phyloP scores from a whole-genome alignment of 176 grass and related monocot species.

The Poa pratensis region DNA sequence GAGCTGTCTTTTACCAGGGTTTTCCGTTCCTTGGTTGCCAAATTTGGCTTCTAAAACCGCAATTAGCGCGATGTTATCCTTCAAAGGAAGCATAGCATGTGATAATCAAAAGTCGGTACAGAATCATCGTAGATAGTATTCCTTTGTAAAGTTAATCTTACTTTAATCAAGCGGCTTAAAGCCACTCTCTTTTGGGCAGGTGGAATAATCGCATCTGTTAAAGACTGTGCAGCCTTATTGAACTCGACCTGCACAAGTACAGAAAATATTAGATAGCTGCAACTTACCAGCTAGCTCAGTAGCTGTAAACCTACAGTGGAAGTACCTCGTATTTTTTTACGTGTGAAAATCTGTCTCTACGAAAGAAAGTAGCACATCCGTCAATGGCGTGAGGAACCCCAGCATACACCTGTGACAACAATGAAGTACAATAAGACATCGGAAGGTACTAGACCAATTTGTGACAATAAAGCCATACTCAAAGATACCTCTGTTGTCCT shows the following conservation, averaged over 20 bases:
- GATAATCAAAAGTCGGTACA: slow-evolving; percentile 20
- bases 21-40: slow-evolving; percentile 79
- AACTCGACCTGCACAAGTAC: slow-evolving; percentile 83
- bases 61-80: slow-evolving; percentile 98
- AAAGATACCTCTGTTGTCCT: slow-evolving; percentile 85
- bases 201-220: slow-evolving; percentile 89
- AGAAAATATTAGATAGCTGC: slow-evolving; percentile 41
- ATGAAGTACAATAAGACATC: slow-evolving; percentile 29
- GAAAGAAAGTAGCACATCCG: slow-evolving; percentile 99
- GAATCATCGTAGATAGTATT: slow-evolving; percentile 16
- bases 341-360: slow-evolving; percentile 98
- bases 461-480: slow-evolving; percentile 24
- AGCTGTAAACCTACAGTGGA: slow-evolving; percentile 20
- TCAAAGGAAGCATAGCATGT: slow-evolving; percentile 32
- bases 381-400: slow-evolving; percentile 75
- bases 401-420: slow-evolving; percentile 64
- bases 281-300: slow-evolving; percentile 22
- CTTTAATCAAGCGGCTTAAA: slow-evolving; percentile 88
- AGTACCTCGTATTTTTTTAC: slow-evolving; percentile 99
- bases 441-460: slow-evolving; percentile 26
- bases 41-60: slow-evolving; percentile 96
- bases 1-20: slow-evolving; percentile 97
- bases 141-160: slow-evolving; percentile 28
- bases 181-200: slow-evolving; percentile 84
- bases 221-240: slow-evolving; percentile 98